Base-by-base conservation (phyloP, 495 filamentous ascomycete species). In the Penicillium pancosmium region DNA sequence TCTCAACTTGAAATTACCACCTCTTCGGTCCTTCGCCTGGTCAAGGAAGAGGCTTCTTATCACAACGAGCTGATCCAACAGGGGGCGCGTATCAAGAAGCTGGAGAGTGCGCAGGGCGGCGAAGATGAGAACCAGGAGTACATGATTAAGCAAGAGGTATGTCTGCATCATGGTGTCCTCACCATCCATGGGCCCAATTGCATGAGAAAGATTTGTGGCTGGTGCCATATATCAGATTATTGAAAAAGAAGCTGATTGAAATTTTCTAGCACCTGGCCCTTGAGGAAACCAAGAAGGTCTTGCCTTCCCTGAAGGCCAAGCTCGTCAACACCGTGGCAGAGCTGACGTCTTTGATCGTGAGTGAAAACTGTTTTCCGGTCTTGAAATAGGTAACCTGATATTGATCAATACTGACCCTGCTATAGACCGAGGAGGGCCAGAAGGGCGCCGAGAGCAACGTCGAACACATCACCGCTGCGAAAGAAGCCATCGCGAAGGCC, bases 41-140 rank as follows among this genome's bases (percentile, higher is more conserved):
- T 97, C 54, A 97, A 96, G 72, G 94, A 98, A 72, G 91, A 97
- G 68, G 79, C 81, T 35, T 92, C 86, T 70, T 97, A 98, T 77
- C 89, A 91, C 74, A 86, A 87, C 63, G 94, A 98, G 68, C 80
- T 91, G 19, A 75, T 80, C 57, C 73, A 84, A 56, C 91, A 97
- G 65, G 81, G 88, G 55, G 79, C 79, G 57, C 86, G 88, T 43
- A 81, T 97, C 40, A 73, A 84, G 76, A 87, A 89, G 74, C 78
- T 92, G 15, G 73, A 72, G 64, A 58, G 61, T 34, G 71, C 67
- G 6, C 74, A 79, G 4, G 83, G 82, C 18, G 67, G 47, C 8
- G 76, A 80, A 5, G 88, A 90, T 57, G 83, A 82, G 68, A 93
- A 93, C 68, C 79, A 75, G 40, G 83, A 86, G 62, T 97, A 79